A percentile compares a stretch with the other conserved stretches of the same genome.
Evolutionary conservation across 2,329 filamentous ascomycete species (phyloP).

Genomic region (Fusarium coicis): DNA sequence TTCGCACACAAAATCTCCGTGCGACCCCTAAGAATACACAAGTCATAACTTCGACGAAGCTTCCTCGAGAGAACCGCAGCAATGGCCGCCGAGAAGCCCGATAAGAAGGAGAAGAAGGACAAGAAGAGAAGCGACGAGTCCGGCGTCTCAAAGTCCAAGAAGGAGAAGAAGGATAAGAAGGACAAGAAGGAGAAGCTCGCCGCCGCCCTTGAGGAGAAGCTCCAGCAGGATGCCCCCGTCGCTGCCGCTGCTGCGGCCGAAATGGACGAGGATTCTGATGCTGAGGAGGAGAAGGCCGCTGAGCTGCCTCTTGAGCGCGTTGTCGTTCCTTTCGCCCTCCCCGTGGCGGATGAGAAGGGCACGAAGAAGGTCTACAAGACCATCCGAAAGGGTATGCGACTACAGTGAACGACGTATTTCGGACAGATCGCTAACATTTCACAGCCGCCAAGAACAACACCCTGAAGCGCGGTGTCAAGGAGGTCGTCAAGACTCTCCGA

Average conservation of each 20-base stretch:
- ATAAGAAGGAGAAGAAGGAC: conserved; percentile 67
- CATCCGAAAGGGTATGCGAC: conserved; percentile 63
- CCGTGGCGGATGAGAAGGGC: conserved; percentile 82
- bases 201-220: conserved; percentile 72
- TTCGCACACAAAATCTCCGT: conserved; percentile 30
- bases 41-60: conserved; percentile 26
- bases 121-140: conserved; percentile 68
- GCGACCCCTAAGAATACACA: conserved; percentile 1
- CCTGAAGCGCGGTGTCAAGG: conserved; percentile 97
- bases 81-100: conserved; percentile 61
- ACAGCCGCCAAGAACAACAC: conserved; percentile 94
- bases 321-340: conserved; percentile 85
- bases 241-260: conserved; percentile 54
- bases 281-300: conserved; percentile 59
- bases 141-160: conserved; percentile 65
- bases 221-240: conserved; percentile 66
- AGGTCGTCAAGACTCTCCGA: conserved; percentile 97
- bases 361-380: conserved; percentile 71
- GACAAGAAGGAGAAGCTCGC: conserved; percentile 79
- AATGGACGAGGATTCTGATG: conserved; percentile 57
- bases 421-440: conserved; percentile 26
- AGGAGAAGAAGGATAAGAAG: conserved; percentile 74
- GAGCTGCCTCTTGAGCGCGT: conserved; percentile 61
- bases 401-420: neutral
- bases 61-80: conserved; percentile 37